Evolutionary conservation across 495 filamentous ascomycete genomes (phyloP).

Genomic region (Daldinia vernicosa): DNA sequence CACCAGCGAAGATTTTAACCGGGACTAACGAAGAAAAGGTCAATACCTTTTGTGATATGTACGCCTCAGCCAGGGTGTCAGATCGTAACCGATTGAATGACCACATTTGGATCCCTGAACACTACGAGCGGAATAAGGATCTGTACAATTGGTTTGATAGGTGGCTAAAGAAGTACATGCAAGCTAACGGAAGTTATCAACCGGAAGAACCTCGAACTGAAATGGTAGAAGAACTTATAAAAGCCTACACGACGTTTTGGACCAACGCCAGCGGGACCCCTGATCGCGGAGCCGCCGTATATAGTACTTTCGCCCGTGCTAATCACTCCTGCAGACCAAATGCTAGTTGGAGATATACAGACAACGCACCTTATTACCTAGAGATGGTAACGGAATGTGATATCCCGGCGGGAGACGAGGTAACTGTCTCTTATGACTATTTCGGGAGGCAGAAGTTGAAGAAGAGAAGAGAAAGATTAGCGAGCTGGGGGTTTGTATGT

Average conservation of each 20-base stretch:
- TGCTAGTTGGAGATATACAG: neutral
- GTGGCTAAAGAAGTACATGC: neutral
- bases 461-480: neutral
- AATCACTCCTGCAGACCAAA: conserved; percentile 9
- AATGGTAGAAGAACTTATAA: neutral
- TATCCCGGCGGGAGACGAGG: neutral
- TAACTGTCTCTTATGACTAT: neutral
- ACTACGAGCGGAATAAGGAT: conserved; percentile 67
- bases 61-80: neutral
- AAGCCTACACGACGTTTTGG: neutral
- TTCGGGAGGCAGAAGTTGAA: neutral
- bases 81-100: conserved; percentile 49
- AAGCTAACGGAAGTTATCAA: neutral
- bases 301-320: neutral
- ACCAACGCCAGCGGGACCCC: neutral
- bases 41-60: neutral
- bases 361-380: neutral
- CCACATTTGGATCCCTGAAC: conserved; percentile 61
- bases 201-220: neutral
- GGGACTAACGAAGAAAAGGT: neutral
- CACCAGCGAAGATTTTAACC: neutral
- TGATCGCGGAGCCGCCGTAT: neutral
- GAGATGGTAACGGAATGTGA: neutral
- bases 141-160: conserved; percentile 49
- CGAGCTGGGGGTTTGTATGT: neutral